These are phyloP conservation scores for Epichloe hybrida DNA, from an alignment of 2,329 filamentous ascomycete species.

Conservation along the genomic window DNA sequence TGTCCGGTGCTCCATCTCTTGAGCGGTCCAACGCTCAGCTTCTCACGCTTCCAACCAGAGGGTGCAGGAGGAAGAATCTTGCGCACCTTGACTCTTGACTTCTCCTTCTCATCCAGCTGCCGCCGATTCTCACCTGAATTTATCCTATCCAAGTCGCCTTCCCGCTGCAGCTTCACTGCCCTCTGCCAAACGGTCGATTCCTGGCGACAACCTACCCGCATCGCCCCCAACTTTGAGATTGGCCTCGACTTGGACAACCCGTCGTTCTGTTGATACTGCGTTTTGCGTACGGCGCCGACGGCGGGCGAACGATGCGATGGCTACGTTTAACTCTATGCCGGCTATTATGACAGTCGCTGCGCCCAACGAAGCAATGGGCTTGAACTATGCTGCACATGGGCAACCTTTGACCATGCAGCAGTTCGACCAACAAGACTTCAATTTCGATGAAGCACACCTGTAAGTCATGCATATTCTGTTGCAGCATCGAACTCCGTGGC, in stretches of 20 bases:
- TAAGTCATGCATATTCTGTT: conserved; percentile 21
- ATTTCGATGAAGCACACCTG: conserved; percentile 44
- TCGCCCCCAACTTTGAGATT: background rate
- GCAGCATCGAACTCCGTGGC: background rate
- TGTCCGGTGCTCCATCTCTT: no score
- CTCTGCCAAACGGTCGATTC: background rate
- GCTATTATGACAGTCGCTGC: conserved; percentile 33
- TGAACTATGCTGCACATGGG: conserved; percentile 25
- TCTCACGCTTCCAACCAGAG: no score
- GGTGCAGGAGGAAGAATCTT: no score
- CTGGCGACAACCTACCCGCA: background rate
- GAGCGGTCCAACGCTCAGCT: no score
- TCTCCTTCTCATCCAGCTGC: background rate
- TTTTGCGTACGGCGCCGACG: conserved; percentile 15
- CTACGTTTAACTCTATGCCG: conserved; percentile 43
- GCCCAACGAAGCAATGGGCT: conserved; percentile 31
- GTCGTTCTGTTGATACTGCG: conserved; percentile 3
- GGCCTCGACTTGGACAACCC: background rate
- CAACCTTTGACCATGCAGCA: conserved; percentile 32
- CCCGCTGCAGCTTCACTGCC: background rate
- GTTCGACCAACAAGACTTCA: conserved; percentile 37
- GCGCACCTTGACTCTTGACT: background rate
- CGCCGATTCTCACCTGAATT: background rate
- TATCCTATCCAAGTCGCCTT: background rate
- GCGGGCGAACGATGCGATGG: conserved; percentile 37